Evolutionary conservation across 495 filamentous ascomycete species (phyloP).

Genomic region (Tricharina praecox): DNA sequence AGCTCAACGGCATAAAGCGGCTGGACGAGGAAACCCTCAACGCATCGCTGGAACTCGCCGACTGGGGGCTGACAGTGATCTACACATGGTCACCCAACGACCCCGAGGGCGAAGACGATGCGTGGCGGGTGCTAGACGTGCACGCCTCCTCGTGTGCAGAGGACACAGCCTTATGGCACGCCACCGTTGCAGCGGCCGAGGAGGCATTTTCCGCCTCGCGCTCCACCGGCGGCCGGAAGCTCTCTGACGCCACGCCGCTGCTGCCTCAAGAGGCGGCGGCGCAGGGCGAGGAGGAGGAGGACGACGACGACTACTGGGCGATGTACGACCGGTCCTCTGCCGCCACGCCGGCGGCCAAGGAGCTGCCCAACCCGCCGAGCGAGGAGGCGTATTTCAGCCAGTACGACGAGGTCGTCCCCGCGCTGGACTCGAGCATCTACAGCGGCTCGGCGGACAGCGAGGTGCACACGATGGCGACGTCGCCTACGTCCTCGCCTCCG

Average conservation of each 20-base stretch:
- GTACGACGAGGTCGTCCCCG: conserved; percentile 76
- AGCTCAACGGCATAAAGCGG: conserved; percentile 48
- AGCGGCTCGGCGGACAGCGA: conserved; percentile 16
- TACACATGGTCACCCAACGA: conserved; percentile 57
- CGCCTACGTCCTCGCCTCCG: conserved; percentile 9
- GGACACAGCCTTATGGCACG: conserved; percentile 10
- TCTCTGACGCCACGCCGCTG: not conserved
- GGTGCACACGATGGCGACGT: not conserved
- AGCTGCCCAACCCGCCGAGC: conserved; percentile 18
- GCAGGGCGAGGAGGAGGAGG: conserved; percentile 45
- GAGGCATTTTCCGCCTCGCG: conserved; percentile 26
- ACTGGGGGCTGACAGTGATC: conserved; percentile 32
- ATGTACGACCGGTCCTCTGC: conserved; percentile 76
- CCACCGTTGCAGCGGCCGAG: conserved; percentile 23
- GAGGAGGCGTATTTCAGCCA: conserved; percentile 73
- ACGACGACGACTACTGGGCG: conserved; percentile 89
- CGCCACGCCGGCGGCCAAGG: conserved; percentile 46
- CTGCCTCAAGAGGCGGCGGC: conserved; percentile 1
- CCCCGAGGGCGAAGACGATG: conserved; percentile 46
- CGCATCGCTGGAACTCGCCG: conserved; percentile 31
- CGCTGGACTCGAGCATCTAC: conserved; percentile 44
- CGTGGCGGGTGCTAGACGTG: conserved; percentile 75
- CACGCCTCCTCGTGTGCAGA: conserved; percentile 32
- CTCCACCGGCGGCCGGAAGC: not conserved
- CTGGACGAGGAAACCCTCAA: conserved; percentile 79